Base-by-base conservation (phyloP, 192 early-diverging fungal genomes). In the Podila epicladia region DNA sequence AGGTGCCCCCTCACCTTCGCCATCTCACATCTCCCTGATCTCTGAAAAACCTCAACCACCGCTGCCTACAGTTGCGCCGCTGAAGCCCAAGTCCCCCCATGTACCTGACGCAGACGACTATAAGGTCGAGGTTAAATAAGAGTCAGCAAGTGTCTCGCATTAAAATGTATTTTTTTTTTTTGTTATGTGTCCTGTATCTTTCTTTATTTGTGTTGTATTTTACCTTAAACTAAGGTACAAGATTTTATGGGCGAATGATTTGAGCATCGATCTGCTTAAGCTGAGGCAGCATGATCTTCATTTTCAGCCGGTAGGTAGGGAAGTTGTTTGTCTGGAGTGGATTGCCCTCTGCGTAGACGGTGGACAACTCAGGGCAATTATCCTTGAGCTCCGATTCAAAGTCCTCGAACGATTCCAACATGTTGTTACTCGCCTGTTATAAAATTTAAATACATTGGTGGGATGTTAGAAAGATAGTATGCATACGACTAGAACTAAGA, bases 301-400 rank as follows among this genome's bases (percentile, higher is more conserved):
- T 82, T 82, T 97, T 97, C 70, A 92, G 86, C 19, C 97, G 86
- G 83, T 99, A 99, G 15, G 89, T 93, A 0, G 94, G 87, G 2
- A 88, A 86, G 64, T 91, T 89, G 6, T 86, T 78, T n/a, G 73
- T 86, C 82, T 99, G 94, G 67, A 99, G 68, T 4, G 97, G 98
- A 78, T 98, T 99, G 57, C 94, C 93, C 83, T 99, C 98, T 35
- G 98, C 86, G 78, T 99, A 99, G 8, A 98, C 92, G 0, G 97
- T 98, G 20, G 89, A 82, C 68, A 95, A 88, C 2, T 93, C 82
- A 28, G 65, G 57, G 50, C 92, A 88, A 24, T 83, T 65, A 3
- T 75, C 85, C 58, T 80, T 80, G 63, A 98, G 83, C 71, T 94
- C 87, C 1, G 63, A 33, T 71, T 96, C 91, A 38, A 99, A 79